Evolutionary conservation across 2,329 filamentous ascomycete genomes (phyloP), one percentile per base, ranked within the genome.

Genomic region (Alternaria gaisen): DNA sequence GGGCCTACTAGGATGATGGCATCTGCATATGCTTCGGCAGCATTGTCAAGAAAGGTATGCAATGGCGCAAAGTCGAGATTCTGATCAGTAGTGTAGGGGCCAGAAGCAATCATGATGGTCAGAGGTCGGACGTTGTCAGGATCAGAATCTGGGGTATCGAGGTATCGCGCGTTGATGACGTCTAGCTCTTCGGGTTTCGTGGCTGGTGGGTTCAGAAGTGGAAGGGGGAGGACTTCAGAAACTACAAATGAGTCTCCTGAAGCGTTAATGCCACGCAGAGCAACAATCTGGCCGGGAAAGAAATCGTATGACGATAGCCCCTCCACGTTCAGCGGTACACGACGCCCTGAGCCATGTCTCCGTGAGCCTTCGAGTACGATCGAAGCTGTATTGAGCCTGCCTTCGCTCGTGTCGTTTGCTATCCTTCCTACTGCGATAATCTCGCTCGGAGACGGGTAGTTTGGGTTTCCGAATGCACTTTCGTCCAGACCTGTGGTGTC

Each of bases 201-300:
- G 1, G 91, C 92, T 11, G 93, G 90, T 61, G 85, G 88, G 3
- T 89, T 88, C 14, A 97, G 84, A 3, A 92, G 83, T 2, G 95
- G 95, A 3, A 93, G 80, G 1, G 89, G 83, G 7, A 98, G 83
- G 3, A 95, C 80, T 72, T 97, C 89, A 34, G 86, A 88, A 32
- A 95, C 93, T 1, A 89, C 86, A 69, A 98, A 97, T 70, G 91
- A 90, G 38, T 89, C 86, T 0, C 94, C 94, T 0, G 92, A 93
- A 20, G 93, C 89, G 75, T 99, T 99, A 69, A 89, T 93, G 8
- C 95, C 95, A 63, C 86, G 86, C 28, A 98, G 80, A 7, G 94
- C 95, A 30, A 97, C 92, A 53, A 98, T 93, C 75, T 98, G 94
- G 6, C 95, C 95, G 0, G 94, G 95, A 76, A 98, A 98, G 82